phyloP scores from a whole-genome alignment of 768 basidiomycete species.

The Asterophora lycoperdoides region DNA sequence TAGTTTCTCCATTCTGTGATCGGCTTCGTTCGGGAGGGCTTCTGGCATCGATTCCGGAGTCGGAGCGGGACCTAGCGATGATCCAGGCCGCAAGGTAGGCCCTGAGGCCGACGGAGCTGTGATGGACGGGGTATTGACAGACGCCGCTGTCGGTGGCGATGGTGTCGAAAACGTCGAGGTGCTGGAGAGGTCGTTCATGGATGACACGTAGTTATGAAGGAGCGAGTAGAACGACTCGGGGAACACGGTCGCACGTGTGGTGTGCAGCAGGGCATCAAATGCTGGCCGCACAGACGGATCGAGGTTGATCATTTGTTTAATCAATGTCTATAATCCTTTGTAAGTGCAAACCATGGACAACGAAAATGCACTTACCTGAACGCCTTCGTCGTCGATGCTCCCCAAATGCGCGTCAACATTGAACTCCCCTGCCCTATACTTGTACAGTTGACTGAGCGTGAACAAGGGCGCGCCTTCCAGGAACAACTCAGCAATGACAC shows the following conservation, averaged over 20 bases:
- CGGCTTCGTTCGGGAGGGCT: slow-evolving; percentile 74
- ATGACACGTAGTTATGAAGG: slow-evolving; percentile 83
- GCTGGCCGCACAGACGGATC: slow-evolving; percentile 74
- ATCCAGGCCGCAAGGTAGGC: slow-evolving; percentile 28
- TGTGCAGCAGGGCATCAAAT: slow-evolving; percentile 75
- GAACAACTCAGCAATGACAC: slow-evolving; percentile 94
- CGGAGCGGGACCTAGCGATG: slow-evolving; percentile 23
- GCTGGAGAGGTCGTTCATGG: slow-evolving; percentile 65
- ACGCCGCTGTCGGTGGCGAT: slow-evolving; percentile 28
- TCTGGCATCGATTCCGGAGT: slow-evolving; percentile 30
- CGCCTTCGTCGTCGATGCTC: slow-evolving; percentile 74
- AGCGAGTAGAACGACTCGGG: slow-evolving; percentile 95
- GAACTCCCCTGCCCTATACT: slow-evolving; percentile 84
- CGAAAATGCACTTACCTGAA: slow-evolving; percentile 55
- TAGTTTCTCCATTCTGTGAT: slow-evolving; percentile 75
- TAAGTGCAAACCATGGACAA: slow-evolving; percentile 16
- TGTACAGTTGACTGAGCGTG: slow-evolving; percentile 91
- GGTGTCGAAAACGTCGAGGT: slow-evolving; percentile 39
- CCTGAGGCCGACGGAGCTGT: slow-evolving; percentile 31
- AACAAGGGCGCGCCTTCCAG: slow-evolving; percentile 92
- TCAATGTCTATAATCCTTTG: slow-evolving; percentile 57
- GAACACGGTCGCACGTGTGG: slow-evolving; percentile 73
- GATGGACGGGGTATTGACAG: slow-evolving; percentile 26
- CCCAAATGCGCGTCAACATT: slow-evolving; percentile 68
- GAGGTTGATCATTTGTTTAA: slow-evolving; percentile 86